These are phyloP conservation scores for Rhizopogon vinicolor DNA, from an alignment of 768 basidiomycete species.

Conservation along the genomic window DNA sequence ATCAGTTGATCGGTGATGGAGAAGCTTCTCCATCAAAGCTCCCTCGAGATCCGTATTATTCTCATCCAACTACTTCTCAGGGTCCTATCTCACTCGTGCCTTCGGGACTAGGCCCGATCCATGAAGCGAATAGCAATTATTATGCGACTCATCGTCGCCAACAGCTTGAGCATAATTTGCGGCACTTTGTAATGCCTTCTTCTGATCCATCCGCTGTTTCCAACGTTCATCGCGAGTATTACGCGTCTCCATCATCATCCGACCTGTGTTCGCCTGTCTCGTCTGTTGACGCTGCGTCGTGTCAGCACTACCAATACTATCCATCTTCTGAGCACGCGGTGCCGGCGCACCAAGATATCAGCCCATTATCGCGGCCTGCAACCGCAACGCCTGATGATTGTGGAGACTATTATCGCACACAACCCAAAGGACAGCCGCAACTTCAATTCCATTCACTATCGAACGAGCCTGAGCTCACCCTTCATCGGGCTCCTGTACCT, in stretches of 20 bases:
- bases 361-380: constrained; percentile 14
- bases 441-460: constrained; percentile 15
- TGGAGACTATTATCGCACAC: background rate
- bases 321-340: constrained; percentile 16
- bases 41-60: background rate
- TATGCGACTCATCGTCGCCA: background rate
- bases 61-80: background rate
- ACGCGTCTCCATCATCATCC: constrained; percentile 19
- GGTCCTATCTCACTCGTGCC: background rate
- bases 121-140: background rate
- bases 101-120: background rate
- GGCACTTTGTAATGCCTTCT: constrained; percentile 16
- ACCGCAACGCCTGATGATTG: constrained; percentile 7
- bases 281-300: constrained; percentile 18
- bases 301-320: constrained; percentile 22
- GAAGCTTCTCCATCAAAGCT: background rate
- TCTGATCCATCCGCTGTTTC: constrained; percentile 27
- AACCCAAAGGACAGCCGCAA: background rate
- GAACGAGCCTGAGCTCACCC: constrained; percentile 12
- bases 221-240: constrained; percentile 22
- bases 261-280: constrained; percentile 21
- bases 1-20: constrained; percentile 1
- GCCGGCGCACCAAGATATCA: constrained; percentile 9
- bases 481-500: constrained; percentile 8
- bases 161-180: constrained; percentile 26